Evolutionary conservation across 2,329 filamentous ascomycete genomes (phyloP), one percentile per base, ranked within the genome.

Genomic region (Shiraia sp.): DNA sequence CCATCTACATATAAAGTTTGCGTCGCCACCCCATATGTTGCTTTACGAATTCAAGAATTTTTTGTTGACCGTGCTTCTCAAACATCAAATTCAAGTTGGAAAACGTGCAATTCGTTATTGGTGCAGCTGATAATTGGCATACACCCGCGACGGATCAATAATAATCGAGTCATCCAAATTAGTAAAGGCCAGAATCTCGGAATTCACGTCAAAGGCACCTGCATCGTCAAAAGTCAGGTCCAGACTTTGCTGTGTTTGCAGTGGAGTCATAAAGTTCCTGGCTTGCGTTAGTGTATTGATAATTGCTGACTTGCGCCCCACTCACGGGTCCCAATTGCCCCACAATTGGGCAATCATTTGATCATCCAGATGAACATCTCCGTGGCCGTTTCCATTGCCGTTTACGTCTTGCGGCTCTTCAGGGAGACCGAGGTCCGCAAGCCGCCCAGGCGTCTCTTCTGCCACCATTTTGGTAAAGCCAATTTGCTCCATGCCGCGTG

Each of bases 391-490:
- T 10, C 27, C 25, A 34, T 41, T 30, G 3, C 13, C 45, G 19
- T 32, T 37, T 4, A 19, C 27, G 14, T 13, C n/a, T 24, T 41
- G 40, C 5, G 27, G 37, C n/a, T 54, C 50, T 9, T 51, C 46
- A 4, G 53, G 35, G 30, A 69, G 61, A 3, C 61, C 65, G 0
- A 68, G 45, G 34, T 65, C 63, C 7, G 50, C 47, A 8, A 69
- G 50, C 17, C 64, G 62, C 12, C 61, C 38, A 2, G 63, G 60
- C 12, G 63, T 66, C 35, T 69, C 66, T 28, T 61, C 58, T 3
- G 61, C 46, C 2, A 66, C 62, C 58, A 66, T 65, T 28, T 63
- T 65, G 27, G 57, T 58, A 32, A 68, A 69, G 0, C 66, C 66
- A 32, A 68, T 58, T 13, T 63, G 60, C 34, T 66, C 56, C 61